These are phyloP conservation scores for Pythium angustatum DNA, from an alignment of 352 stramenopile species.

Conservation along the genomic window DNA sequence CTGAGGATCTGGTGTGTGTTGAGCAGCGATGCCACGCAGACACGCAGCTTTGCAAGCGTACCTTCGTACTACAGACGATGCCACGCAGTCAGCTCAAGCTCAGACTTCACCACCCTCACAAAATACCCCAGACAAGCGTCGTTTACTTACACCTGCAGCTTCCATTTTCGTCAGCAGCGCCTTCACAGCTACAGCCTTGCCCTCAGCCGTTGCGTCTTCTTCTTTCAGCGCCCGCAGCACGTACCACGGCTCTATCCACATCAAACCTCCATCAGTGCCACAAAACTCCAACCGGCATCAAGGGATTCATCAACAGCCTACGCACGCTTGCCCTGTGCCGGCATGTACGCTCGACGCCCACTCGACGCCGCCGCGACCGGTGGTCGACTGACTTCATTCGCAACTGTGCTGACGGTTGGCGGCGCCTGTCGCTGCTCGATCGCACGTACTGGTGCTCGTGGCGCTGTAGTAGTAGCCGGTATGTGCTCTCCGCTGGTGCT, in stretches of 20 bases:
- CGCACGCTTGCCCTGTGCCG: conserved; percentile 63
- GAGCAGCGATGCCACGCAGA: conserved; percentile 58
- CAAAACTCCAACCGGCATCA: not conserved
- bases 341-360: conserved; percentile 41
- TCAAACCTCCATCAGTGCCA: not conserved
- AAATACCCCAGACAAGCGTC: not conserved
- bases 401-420: not conserved
- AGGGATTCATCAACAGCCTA: not conserved
- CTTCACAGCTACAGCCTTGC: conserved; percentile 39
- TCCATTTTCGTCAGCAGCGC: conserved; percentile 54
- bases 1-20: conserved; percentile 60
- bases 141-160: conserved; percentile 41
- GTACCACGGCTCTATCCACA: conserved; percentile 71
- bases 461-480: not conserved
- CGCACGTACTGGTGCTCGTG: not conserved
- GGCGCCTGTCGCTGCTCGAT: not conserved
- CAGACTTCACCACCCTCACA: too few relatives aligned
- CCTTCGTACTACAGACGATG: conserved; percentile 51
- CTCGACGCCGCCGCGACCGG: not conserved
- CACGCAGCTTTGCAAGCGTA: conserved; percentile 44
- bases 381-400: not conserved
- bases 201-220: conserved; percentile 37
- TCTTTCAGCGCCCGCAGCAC: conserved; percentile 58
- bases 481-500: not conserved
- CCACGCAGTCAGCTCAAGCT: not conserved